A percentile compares a stretch with the other conserved stretches of the same genome.
phyloP scores from a whole-genome alignment of 2,329 filamentous ascomycete species.

The Penicillium sp. region DNA sequence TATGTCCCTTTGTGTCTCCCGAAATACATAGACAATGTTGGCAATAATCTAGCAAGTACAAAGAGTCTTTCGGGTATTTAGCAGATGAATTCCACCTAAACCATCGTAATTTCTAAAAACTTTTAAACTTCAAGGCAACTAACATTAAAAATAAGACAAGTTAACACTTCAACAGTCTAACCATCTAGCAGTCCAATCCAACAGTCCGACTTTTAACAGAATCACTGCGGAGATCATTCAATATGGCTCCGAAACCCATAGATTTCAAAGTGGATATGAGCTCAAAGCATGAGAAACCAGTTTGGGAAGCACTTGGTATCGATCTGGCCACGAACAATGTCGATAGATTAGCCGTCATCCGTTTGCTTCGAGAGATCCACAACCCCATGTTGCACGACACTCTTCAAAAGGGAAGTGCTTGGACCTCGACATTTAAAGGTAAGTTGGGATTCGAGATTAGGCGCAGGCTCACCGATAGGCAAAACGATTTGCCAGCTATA shows the following conservation, averaged over 20 bases:
- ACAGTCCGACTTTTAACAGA: not conserved
- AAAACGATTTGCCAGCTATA: not conserved
- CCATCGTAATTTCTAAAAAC: not conserved
- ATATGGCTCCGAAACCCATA: not conserved
- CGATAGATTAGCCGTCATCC: not conserved
- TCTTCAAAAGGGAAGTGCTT: not conserved
- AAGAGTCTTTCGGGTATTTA: not conserved
- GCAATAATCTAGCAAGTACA: not conserved
- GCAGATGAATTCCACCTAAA: not conserved
- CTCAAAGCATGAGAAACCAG: fast-evolving
- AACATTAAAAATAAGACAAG: too few species aligned
- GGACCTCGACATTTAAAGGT: not conserved
- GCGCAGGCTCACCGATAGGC: not conserved
- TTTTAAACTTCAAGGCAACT: not conserved
- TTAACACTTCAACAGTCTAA: too few species aligned
- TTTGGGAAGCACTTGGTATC: not conserved
- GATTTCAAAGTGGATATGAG: not conserved
- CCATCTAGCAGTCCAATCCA: not conserved
- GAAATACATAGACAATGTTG: not conserved
- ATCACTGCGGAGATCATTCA: not conserved
- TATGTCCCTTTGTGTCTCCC: not conserved
- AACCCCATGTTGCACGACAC: not conserved
- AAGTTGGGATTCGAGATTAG: not conserved
- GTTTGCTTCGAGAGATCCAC: not conserved
- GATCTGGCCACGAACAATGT: not conserved